A percentile compares a stretch with the other conserved stretches of the same genome.
Conservation (phyloP, 1,284 basidiomycete genomes). For the Rhodotorula mucilaginosa region DNA sequence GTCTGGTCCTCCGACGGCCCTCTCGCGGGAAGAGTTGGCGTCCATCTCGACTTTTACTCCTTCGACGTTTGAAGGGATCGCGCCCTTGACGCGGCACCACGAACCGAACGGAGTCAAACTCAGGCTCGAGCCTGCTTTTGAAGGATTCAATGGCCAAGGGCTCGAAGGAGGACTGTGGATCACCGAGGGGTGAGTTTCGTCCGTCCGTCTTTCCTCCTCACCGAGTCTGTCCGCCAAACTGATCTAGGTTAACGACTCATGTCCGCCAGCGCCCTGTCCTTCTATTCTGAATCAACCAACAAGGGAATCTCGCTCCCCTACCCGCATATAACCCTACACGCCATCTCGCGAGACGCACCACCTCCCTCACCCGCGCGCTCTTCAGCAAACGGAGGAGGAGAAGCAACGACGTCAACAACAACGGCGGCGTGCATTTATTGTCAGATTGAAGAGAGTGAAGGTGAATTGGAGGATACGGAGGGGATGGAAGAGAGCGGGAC, state of each 20-base stretch:
- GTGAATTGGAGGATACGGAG: conserved; percentile 54
- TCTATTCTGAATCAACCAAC: conserved; percentile 60
- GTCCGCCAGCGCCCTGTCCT: conserved; percentile 64
- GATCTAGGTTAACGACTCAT: not conserved
- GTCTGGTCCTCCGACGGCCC: conserved; percentile 57
- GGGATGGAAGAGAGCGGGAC: conserved; percentile 45
- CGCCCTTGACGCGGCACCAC: conserved; percentile 69
- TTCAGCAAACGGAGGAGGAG: conserved; percentile 1
- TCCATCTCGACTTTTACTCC: conserved; percentile 77
- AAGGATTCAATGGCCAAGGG: conserved; percentile 56
- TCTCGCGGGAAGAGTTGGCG: conserved; percentile 72
- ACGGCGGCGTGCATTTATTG: conserved; percentile 72
- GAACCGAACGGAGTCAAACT: conserved; percentile 64
- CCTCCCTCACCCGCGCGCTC: not conserved
- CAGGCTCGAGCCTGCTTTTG: conserved; percentile 64
- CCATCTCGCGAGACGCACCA: conserved; percentile 65
- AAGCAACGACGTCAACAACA: conserved; percentile 46
- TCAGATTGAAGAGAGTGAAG: conserved; percentile 59
- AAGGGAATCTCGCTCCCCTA: conserved; percentile 74
- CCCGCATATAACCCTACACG: conserved; percentile 81
- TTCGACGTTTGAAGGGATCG: conserved; percentile 72
- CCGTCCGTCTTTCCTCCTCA: not conserved
- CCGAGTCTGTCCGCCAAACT: no score
- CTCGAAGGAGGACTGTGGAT: conserved; percentile 66
- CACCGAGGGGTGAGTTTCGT: conserved; percentile 66